Base-by-base conservation (phyloP, 2,329 filamentous ascomycete genomes). In the Phaeomoniella chlamydospora region DNA sequence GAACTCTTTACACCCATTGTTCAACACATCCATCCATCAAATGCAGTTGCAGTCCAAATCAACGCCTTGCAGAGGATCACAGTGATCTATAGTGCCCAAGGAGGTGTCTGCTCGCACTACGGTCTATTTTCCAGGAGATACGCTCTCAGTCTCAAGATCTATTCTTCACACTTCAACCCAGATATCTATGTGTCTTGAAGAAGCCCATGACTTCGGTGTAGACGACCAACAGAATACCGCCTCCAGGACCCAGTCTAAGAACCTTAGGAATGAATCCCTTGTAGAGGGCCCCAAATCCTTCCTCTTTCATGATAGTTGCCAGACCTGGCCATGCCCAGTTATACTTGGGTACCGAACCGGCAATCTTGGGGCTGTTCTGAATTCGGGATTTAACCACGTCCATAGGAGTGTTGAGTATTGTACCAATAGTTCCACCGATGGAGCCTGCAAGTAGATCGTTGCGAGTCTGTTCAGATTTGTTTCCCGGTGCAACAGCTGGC, bases 241-340 rank as follows among this genome's bases (percentile, higher is more conserved):
- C 74, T 49, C 74, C 80, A 17, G 80, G 80, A 41, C 79, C 76
- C 45, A 80, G 56, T 62, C 82, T 68, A 43, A 93, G 67, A 22
- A 94, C 90, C 74, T 98, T 98, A 47, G 90, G 90, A 43, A 90
- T 54, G 71, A 98, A 98, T 12, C 90, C 90, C 72, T 96, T 98
- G 72, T 98, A 98, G 41, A 98, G 67, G 29, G 90, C 90, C 33
- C 61, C 63, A 55, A 94, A 88, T 4, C 90, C 90, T 62, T 98
- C 90, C 64, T 98, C 90, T 63, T 75, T 84, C 62, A 85, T 77
- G 41, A 98, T 84, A 5, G 83, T 90, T 38, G 72, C 78, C 35
- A 94, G 68, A 15, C 85, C 77, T 33, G 85, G 83, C 74, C 79
- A 94, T 18, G 90, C 90, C 90, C 90, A 98, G 73, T 96, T 94